Conservation (phyloP, 202 grass and related monocot genomes). For the Schoenoplectus tabernaemontani region DNA sequence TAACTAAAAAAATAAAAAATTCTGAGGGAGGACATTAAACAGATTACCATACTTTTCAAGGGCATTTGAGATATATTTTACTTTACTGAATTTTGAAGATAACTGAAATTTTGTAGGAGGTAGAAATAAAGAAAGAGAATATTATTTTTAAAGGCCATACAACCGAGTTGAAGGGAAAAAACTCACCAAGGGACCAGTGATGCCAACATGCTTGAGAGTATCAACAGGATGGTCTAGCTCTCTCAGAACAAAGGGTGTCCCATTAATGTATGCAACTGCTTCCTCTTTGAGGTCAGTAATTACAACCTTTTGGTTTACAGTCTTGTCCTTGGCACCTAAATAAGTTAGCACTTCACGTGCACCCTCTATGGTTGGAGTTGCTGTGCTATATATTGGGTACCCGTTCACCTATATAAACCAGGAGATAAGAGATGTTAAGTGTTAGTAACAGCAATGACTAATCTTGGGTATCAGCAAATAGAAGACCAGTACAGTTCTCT, state of each 20-base stretch:
- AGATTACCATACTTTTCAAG: not conserved
- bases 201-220: constrained; percentile 99
- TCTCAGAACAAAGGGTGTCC: constrained; percentile 97
- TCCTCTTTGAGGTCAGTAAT: constrained; percentile 86
- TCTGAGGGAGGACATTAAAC: not conserved
- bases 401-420: constrained; percentile 66
- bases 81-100: not conserved
- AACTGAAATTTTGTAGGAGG: not conserved
- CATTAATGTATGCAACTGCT: constrained; percentile 94
- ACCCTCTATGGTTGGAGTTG: constrained; percentile 88
- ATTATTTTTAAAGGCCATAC: not conserved
- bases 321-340: constrained; percentile 74
- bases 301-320: constrained; percentile 52
- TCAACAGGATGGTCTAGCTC: constrained; percentile 94
- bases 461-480: too few relatives aligned
- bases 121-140: not conserved
- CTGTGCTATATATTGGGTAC: constrained; percentile 97
- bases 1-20: not conserved
- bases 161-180: not conserved
- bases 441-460: not conserved
- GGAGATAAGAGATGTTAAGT: not conserved
- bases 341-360: constrained; percentile 81
- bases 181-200: constrained; percentile 82
- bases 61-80: not conserved
- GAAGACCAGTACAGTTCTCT: constrained; percentile 14